A percentile compares a stretch with the other conserved stretches of the same genome.
These are phyloP conservation scores for Sugiyamaella mastotermitis DNA, from an alignment of 805 yeast species.

Conservation along the genomic window DNA sequence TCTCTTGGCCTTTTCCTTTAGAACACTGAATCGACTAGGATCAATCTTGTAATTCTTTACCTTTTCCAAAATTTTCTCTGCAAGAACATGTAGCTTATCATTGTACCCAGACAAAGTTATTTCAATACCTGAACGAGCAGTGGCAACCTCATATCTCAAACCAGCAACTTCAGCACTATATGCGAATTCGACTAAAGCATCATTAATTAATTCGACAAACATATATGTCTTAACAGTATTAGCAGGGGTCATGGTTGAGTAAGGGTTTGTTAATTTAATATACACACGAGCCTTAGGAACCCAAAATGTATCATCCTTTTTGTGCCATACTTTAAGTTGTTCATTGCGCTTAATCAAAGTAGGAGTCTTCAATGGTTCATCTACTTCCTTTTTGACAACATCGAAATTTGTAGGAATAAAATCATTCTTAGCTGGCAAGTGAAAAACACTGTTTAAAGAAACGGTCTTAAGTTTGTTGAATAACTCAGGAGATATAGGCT, in stretches of 20 bases:
- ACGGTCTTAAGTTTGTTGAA: slow-evolving; percentile 30
- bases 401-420: slow-evolving; percentile 77
- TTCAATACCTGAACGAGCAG: slow-evolving; percentile 65
- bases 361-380: slow-evolving; percentile 51
- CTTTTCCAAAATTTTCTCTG: slow-evolving; percentile 53
- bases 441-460: slow-evolving; percentile 34
- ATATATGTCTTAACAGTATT: slow-evolving; percentile 54
- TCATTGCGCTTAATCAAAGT: slow-evolving; percentile 48
- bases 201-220: slow-evolving; percentile 66
- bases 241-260: slow-evolving; percentile 51
- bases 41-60: slow-evolving; percentile 42
- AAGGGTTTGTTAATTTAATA: slow-evolving; percentile 57
- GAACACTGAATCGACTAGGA: slow-evolving; percentile 55
- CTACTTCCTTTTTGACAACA: slow-evolving; percentile 40
- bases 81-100: slow-evolving; percentile 64
- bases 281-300: slow-evolving; percentile 79
- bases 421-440: slow-evolving; percentile 66
- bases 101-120: slow-evolving; percentile 73
- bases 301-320: slow-evolving; percentile 82
- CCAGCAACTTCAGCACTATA: slow-evolving; percentile 86
- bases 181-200: slow-evolving; percentile 65
- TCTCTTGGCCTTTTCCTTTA: slow-evolving; percentile 59
- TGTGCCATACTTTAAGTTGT: slow-evolving; percentile 69
- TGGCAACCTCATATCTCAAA: slow-evolving; percentile 48
- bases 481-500: slow-evolving; percentile 25